Percentiles rank a stretch among this genome's conserved stretches.
These are phyloP conservation scores for Amanita pallidorosea DNA, from an alignment of 768 basidiomycete species.

Conservation along the genomic window DNA sequence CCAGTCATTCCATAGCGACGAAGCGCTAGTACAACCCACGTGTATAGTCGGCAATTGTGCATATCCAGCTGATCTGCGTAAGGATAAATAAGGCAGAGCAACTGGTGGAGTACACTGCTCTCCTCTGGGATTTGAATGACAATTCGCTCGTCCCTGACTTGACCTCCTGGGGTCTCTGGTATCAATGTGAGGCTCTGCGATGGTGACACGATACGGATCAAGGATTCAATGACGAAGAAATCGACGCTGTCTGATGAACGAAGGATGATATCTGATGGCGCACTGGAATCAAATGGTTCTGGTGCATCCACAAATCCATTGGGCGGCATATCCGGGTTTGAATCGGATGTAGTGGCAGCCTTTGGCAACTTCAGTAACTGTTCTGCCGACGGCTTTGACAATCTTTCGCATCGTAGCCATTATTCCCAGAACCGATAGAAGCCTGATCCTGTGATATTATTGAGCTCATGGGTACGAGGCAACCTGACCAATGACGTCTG, in stretches of 20 bases:
- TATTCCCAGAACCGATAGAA: neutral
- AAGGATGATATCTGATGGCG: constrained; percentile 14
- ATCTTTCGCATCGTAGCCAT: neutral
- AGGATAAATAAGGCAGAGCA: constrained; percentile 1
- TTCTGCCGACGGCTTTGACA: neutral
- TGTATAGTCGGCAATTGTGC: neutral
- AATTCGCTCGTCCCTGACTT: neutral
- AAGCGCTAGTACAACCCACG: neutral
- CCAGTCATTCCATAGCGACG: neutral
- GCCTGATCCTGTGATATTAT: neutral
- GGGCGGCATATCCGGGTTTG: no score
- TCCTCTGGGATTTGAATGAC: neutral
- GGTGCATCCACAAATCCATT: no score
- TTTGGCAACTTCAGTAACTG: neutral
- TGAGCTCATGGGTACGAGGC: neutral
- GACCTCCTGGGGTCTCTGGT: neutral
- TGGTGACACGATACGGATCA: constrained; percentile 19
- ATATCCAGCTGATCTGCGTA: neutral
- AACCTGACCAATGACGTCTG: neutral
- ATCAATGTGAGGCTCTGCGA: constrained; percentile 19
- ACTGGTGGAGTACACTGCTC: neutral
- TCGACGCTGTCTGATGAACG: constrained; percentile 18
- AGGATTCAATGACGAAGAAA: constrained; percentile 16
- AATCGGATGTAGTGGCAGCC: no score
- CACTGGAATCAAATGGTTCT: neutral